Conservation (phyloP, 2,329 filamentous ascomycete species). For the Phyllosticta ampelicida region DNA sequence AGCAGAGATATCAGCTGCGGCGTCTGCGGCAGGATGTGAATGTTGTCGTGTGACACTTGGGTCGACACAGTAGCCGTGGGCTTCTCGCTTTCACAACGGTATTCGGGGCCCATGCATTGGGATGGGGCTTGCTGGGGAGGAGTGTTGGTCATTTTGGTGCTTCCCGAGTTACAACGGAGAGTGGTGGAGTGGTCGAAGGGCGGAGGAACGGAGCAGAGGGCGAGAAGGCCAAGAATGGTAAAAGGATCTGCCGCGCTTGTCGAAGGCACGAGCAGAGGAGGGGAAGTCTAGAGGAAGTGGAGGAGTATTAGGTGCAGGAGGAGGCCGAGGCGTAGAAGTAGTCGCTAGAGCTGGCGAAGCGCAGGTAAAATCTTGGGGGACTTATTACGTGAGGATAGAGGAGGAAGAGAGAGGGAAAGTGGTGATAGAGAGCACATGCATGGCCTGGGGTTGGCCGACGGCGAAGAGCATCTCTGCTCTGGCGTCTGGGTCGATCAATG, state of each 20-base stretch:
- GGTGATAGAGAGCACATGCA: neutral
- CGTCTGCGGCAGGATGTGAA: conserved; percentile 82
- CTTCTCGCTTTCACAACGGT: conserved; percentile 65
- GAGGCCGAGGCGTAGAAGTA: neutral
- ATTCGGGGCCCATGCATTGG: conserved; percentile 67
- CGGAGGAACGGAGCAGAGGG: neutral
- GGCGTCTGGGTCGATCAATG: neutral
- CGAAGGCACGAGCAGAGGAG: neutral
- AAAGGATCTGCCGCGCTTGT: neutral
- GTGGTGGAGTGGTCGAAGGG: neutral
- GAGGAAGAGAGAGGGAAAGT: neutral
- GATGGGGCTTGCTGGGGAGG: conserved; percentile 30
- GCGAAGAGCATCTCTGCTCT: neutral
- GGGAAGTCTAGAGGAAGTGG: neutral
- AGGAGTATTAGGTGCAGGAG: neutral
- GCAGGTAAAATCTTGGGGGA: neutral
- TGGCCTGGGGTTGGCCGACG: neutral
- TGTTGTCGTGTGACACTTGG: conserved; percentile 69
- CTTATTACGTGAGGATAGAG: neutral
- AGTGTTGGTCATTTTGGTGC: conserved; percentile 4
- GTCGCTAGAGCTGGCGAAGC: neutral
- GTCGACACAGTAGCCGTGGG: conserved; percentile 84
- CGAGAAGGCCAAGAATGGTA: neutral
- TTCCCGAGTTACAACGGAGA: neutral
- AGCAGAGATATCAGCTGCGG: conserved; percentile 94